Evolutionary conservation across 768 basidiomycete genomes (phyloP), one percentile per base, ranked within the genome.

Genomic region (Pisolithus albus): DNA sequence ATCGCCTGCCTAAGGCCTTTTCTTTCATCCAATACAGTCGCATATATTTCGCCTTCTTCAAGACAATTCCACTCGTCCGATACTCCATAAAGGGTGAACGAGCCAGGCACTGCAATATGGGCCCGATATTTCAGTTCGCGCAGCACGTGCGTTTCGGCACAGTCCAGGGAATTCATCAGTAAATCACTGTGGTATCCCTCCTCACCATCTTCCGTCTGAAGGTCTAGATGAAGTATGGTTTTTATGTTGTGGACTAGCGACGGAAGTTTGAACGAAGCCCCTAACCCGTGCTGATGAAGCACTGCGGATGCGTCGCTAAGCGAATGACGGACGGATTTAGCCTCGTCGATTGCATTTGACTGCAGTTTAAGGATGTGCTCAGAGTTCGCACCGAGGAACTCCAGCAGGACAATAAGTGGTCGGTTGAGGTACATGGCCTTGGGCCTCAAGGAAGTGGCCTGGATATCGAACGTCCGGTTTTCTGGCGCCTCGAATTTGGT

Each of bases 51-150:
- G 5, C 75, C 72, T 53, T 75, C 73, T 1, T 54, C 56, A 7
- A 81, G 61, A 52, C 73, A 75, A 19, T 68, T 65, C 69, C 73
- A 73, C 39, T 77, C 75, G 54, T 81, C 80, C 7, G 73, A 72
- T 15, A 81, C 76, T 0, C 80, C 81, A 24, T 81, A 73, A 2
- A 81, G 64, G 0, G 79, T 80, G 41, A 63, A 75, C 30, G 72
- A 75, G 7, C 66, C 72, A 0, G 78, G 76, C 5, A 81, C 70
- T 1, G 69, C 70, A 30, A 81, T 80, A 38, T 74, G 74, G 2
- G 72, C 79, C 11, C 73, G 70, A 52, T 74, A 73, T 58, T 80
- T 81, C 60, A 81, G 66, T 46, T 76, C 73, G 6, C 80, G 71
- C 28, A 82, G 63, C 9, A 75, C 67, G 54, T 79, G 75, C 7